A percentile compares a stretch with the other conserved stretches of the same genome.
These are phyloP conservation scores for Fusarium nanum DNA, from an alignment of 2,329 filamentous ascomycete genomes.

Conservation along the genomic window DNA sequence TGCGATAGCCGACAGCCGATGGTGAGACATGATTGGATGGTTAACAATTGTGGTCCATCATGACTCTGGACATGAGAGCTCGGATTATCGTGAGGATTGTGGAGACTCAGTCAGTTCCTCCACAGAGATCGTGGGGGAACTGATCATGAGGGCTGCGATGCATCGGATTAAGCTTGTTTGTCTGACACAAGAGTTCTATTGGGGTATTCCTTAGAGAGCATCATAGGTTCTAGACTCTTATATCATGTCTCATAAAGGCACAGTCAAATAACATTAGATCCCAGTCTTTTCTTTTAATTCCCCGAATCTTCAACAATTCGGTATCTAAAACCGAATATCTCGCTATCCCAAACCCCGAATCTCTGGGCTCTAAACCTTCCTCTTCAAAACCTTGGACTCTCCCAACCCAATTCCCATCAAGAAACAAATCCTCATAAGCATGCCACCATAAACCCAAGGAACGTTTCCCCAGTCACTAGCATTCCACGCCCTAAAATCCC, in stretches of 20 bases:
- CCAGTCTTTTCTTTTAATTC: conserved; percentile 4
- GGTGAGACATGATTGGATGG: conserved; percentile 2
- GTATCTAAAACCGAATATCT: conserved; percentile 32
- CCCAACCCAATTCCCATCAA: conserved; percentile 66
- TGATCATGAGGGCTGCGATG: conserved; percentile 11
- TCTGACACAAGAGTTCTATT: conserved; percentile 10
- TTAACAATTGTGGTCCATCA: conserved; percentile 24
- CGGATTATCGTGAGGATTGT: conserved; percentile 42
- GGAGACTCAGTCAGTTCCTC: conserved; percentile 36
- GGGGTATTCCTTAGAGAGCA: conserved; percentile 12
- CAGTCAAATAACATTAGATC: conserved; percentile 9
- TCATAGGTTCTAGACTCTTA: conserved; percentile 10
- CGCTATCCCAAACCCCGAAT: conserved; percentile 1
- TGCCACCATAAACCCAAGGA: conserved; percentile 76
- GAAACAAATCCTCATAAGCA: conserved; percentile 69
- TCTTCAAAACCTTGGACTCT: conserved; percentile 42
- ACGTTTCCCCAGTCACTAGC: conserved; percentile 76
- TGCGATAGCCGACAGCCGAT: conserved; percentile 30
- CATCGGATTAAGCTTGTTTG: neutral
- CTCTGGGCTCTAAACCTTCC: conserved; percentile 41
- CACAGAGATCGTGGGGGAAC: conserved; percentile 33
- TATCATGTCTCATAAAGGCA: conserved; percentile 6
- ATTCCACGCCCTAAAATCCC: conserved; percentile 72
- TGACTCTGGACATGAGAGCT: conserved; percentile 37
- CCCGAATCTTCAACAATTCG: conserved; percentile 21